Conservation (phyloP, 805 yeast genomes). For the Peterozyma xylosa region DNA sequence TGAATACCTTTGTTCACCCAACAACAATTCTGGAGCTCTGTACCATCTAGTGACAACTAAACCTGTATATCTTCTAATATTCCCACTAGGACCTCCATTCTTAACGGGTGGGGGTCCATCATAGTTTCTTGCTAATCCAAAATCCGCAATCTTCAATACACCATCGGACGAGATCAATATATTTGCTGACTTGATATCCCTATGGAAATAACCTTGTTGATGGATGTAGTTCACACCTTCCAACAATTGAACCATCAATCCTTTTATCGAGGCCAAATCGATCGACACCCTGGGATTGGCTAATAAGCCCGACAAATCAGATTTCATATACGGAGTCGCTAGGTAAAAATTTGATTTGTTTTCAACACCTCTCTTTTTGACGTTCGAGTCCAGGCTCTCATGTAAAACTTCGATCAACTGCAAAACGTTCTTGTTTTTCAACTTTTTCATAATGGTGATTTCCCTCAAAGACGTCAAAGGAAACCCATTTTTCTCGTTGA, state of each 20-base stretch:
- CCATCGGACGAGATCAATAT: conserved; percentile 75
- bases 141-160: conserved; percentile 83
- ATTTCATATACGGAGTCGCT: conserved; percentile 88
- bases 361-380: conserved; percentile 14
- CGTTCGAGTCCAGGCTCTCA: conserved; percentile 23
- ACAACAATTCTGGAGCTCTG: conserved; percentile 86
- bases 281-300: conserved; percentile 68
- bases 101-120: conserved; percentile 26
- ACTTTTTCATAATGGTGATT: conserved; percentile 67
- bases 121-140: conserved; percentile 76
- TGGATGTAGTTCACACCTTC: conserved; percentile 82
- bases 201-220: conserved; percentile 51
- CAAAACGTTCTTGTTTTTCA: conserved; percentile 65
- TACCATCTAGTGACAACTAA: conserved; percentile 96
- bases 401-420: conserved; percentile 76
- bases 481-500: conserved; percentile 71
- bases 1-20: conserved; percentile 82
- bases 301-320: conserved; percentile 83
- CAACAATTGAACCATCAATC: conserved; percentile 72
- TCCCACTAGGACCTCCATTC: conserved; percentile 40
- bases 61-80: conserved; percentile 44
- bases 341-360: conserved; percentile 53
- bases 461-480: conserved; percentile 96
- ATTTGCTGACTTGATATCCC: conserved; percentile 97
- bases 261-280: conserved; percentile 65